A percentile compares a stretch with the other conserved stretches of the same genome.
Evolutionary conservation across 441 rosid species (phyloP).

Genomic region (Cnidoscolus chayamansa): DNA sequence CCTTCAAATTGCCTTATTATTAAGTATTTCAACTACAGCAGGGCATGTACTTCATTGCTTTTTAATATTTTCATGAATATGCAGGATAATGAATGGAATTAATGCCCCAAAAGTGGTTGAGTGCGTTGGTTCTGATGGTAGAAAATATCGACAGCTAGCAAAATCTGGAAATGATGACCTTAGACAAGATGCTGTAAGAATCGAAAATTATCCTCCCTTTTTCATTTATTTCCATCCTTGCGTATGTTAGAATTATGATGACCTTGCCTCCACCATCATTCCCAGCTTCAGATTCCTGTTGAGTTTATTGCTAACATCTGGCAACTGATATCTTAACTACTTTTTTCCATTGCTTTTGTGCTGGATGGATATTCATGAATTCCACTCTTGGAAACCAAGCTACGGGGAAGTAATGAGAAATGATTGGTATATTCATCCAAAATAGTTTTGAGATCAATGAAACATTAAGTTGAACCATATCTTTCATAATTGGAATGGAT

Average conservation of each 20-base stretch:
- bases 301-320: not conserved
- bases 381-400: not conserved
- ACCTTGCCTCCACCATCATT: not conserved
- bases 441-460: not conserved
- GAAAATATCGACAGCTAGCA: conserved; percentile 84
- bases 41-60: conserved; percentile 7
- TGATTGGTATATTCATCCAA: not conserved
- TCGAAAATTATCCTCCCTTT: conserved; percentile 7
- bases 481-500: not conserved
- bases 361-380: not conserved
- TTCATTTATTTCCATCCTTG: not conserved
- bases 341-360: no score
- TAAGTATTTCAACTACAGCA: conserved; percentile 19
- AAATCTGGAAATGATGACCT: conserved; percentile 99
- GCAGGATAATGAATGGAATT: conserved; percentile 94
- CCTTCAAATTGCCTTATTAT: conserved; percentile 14
- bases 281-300: not conserved
- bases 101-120: conserved; percentile 97
- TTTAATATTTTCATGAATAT: conserved; percentile 25
- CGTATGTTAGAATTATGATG: not conserved
- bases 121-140: conserved; percentile 94
- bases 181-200: conserved; percentile 97
- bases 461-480: not conserved
- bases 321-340: not conserved
- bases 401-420: not conserved